Evolutionary conservation across 2,329 filamentous ascomycete genomes (phyloP), one percentile per base, ranked within the genome.

Genomic region (Dactylellina parvicollis): DNA sequence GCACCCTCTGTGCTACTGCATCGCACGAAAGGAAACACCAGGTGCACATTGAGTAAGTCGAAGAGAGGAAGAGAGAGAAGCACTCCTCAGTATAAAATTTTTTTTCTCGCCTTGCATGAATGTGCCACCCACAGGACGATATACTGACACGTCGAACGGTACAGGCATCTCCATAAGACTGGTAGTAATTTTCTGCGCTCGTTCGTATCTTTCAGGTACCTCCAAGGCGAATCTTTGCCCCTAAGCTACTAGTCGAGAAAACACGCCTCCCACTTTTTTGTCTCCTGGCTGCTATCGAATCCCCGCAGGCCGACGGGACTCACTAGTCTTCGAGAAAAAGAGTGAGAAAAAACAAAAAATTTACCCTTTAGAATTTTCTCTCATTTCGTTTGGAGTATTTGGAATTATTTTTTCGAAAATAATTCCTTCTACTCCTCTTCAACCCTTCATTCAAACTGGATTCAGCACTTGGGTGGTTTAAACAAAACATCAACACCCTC

Each of bases 341-440:
- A 38, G 49, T 56, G 40, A 26, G 24, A 40, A 57, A 40, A 49
- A 50, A 46, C 42, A 56, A 22, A 67, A 57, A 59, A 40, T 55
- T 55, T 50, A 32, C 50, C 36, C 62, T 30, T 46, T 24, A 28
- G 16, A 24, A 46, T 52, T 42, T 40, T 36, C 40, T 38, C 38
- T 32, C 24, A 22, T 20, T 28, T 10, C 9, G 30, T 46, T 55
- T 65, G 60, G 67, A 72, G 67, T 72, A 32, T 22, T 59, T 54
- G 67, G 67, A 57, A 72, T 65, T 72, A 64, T 64, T 72, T 54
- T 44, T 64, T 71, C 34, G 10, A 52, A 71, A 72, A 72, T 72
- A 72, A 72, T 72, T 72, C 67, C 67, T 55, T 60, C 61, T 36
- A 56, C 61, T 65, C 67, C 61, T 34, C 52, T 34, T 57, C 49